Base-by-base conservation (phyloP, 768 basidiomycete genomes). In the Boletus vermiculosoides region DNA sequence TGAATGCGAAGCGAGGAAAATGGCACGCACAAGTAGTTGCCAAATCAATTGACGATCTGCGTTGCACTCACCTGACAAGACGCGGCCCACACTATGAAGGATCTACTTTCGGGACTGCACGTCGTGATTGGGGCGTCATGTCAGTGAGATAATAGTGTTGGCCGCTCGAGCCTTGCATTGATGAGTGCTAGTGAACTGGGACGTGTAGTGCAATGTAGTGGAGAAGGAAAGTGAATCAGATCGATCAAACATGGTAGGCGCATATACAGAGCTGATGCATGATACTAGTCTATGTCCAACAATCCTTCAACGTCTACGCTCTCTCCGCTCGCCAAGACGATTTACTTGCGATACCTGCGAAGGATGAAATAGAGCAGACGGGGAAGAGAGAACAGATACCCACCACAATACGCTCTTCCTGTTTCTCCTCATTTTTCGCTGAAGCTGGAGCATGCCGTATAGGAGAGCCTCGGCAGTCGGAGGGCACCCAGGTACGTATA, bases 391-490 rank as follows among this genome's bases (percentile, higher is more conserved):
- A 31, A 8, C 13, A 28, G 36, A 45, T 10, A 66, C 77, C 52
- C 67, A 95, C 95, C 95, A 98, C 50, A 92, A 76, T 13, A 94
- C 88, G 44, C 86, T 84, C 76, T 92, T 92, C 67, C 94, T 79
- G 75, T 83, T 90, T 67, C 86, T 81, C 66, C 94, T 78, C 91
- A 97, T 97, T 80, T 98, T 98, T 55, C 94, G 86, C 74, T 97
- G 94, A 49, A 98, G 82, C 72, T 98, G 94, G 45, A 98, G 82
- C 93, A 97, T 93, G 49, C 94, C 94, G 66, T 95, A 97, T 59
- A 98, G 80, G 40, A 98, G 81, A 15, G 97, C 97, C 73, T 99
- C 97, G n/a, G 97, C 96, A 4, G 90, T 93, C 10, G 90, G 90
- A 22, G 90, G 92, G 73, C 94, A 97, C 0, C 95, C 96, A 23